Evolutionary conservation across 2,329 filamentous ascomycete genomes (phyloP), one percentile per base, ranked within the genome.

Genomic region (Trichoderma oligosporum): DNA sequence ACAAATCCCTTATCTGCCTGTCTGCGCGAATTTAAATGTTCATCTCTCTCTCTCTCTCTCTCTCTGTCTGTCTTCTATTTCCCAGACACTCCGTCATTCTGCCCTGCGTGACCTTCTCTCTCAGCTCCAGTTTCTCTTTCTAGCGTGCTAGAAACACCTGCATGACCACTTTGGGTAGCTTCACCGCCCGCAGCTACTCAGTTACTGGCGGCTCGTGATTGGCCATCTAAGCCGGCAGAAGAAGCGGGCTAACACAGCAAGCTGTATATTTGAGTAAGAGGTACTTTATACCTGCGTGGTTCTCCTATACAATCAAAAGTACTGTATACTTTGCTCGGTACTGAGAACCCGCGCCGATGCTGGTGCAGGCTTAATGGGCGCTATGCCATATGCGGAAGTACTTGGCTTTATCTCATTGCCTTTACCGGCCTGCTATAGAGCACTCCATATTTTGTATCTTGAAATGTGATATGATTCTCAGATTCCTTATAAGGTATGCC

Each of bases 141-240:
- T 29, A 24, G 39, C 39, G 16, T 25, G 11, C 22, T 22, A 31
- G 35, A 12, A 27, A 35, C 51, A 46, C 22, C 20, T 48, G 53
- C 53, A 47, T 57, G 45, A 36, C 44, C 54, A 51, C 33, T 22
- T 45, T 20, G 35, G 45, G 54, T 36, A 49, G 54, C 54, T 56
- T 56, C 54, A 56, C 54, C 54, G 54, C 54, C 54, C 54, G 54
- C 54, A 18, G 54, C 12, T n/a, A 24, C 41, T 33, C 41, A 45
- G 39, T 55, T 55, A 36, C 51, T 36, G 29, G 47, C 54, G 36
- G 20, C 16, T n/a, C 38, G 45, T 35, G 54, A 57, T 57, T 57
- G 54, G 54, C n/a, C 45, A 14, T 22, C 16, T 46, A 27, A 22
- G 27, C 44, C 44, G 44, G 33, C 44, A 33, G 27, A 33, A 31